Conservation (phyloP, 345 rosid species). For the Viola odorata region DNA sequence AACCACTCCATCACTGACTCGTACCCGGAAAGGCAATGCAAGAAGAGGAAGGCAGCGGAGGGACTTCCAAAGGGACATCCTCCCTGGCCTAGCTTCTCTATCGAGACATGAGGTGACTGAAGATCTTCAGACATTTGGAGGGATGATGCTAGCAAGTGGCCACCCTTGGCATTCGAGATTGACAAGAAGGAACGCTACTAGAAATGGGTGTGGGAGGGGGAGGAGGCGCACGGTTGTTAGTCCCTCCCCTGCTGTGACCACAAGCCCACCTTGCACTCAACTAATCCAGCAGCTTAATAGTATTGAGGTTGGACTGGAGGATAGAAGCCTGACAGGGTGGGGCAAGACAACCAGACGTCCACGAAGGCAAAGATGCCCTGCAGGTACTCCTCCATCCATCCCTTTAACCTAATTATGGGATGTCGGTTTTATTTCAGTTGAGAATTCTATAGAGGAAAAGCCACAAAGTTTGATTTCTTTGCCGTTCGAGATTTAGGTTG, state of each 20-base stretch:
- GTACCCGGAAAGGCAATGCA: constrained; percentile 64
- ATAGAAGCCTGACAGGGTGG: constrained; percentile 80
- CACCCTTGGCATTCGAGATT: constrained; percentile 59
- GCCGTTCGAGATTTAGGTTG: not conserved
- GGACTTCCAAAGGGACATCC: constrained; percentile 98
- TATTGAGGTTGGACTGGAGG: constrained; percentile 62
- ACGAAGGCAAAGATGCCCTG: constrained; percentile 82
- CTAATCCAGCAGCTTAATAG: constrained; percentile 49
- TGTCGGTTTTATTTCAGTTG: constrained; percentile 17
- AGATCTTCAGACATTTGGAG: constrained; percentile 88
- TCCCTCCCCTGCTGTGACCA: constrained; percentile 33
- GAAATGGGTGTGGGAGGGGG: constrained; percentile 66
- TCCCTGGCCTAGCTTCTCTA: constrained; percentile 80
- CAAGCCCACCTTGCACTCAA: constrained; percentile 35
- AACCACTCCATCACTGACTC: constrained; percentile 29
- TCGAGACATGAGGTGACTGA: constrained; percentile 88
- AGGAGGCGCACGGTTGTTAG: constrained; percentile 41
- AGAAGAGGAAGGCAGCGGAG: constrained; percentile 93
- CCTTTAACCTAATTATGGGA: constrained; percentile 39
- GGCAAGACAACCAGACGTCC: constrained; percentile 90
- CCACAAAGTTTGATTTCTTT: not conserved
- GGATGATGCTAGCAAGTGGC: constrained; percentile 78
- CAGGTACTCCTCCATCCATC: constrained; percentile 56
- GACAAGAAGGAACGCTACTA: constrained; percentile 65
- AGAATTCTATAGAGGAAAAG: constrained; percentile 13